Percentiles rank a stretch among this genome's conserved stretches.
These are phyloP conservation scores for Lepiota venenata DNA, from an alignment of 768 basidiomycete genomes.

Conservation along the genomic window DNA sequence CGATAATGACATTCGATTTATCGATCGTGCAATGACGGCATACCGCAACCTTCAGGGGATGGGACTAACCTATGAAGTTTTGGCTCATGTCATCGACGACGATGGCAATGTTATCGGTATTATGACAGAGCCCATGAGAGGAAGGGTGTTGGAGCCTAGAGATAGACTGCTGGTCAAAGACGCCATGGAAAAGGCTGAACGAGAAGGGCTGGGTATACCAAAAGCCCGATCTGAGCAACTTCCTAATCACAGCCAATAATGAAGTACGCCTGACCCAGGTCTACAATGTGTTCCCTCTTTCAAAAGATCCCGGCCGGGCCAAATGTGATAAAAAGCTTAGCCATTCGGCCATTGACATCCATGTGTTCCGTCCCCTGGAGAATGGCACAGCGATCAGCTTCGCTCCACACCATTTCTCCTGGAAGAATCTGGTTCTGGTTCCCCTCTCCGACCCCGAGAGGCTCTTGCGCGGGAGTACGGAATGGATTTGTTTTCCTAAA, in stretches of 20 bases:
- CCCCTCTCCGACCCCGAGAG: too few relatives aligned
- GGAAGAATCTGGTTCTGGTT: too few relatives aligned
- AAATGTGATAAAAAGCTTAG: too few relatives aligned
- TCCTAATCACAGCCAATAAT: neutral
- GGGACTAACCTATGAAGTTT: conserved; percentile 2
- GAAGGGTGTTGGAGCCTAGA: neutral
- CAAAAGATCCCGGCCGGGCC: too few relatives aligned
- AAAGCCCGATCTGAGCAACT: neutral
- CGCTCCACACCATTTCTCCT: too few relatives aligned
- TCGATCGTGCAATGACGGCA: conserved; percentile 8
- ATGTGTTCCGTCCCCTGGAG: too few relatives aligned
- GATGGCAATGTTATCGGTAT: neutral
- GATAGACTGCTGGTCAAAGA: neutral
- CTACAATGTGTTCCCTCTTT: neutral
- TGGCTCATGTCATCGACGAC: conserved; percentile 7
- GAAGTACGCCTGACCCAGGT: conserved; percentile 1
- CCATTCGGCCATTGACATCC: too few relatives aligned
- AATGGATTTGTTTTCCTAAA: too few relatives aligned
- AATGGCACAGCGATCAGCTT: too few relatives aligned
- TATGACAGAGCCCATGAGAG: conserved; percentile 4
- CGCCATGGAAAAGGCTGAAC: neutral
- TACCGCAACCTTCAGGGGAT: conserved; percentile 6
- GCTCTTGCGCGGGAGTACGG: too few relatives aligned
- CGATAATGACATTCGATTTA: neutral
- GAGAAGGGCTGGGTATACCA: conserved; percentile 1